A percentile compares a stretch with the other conserved stretches of the same genome.
Evolutionary conservation across 768 basidiomycete species (phyloP).

Genomic region (Russula virescens): DNA sequence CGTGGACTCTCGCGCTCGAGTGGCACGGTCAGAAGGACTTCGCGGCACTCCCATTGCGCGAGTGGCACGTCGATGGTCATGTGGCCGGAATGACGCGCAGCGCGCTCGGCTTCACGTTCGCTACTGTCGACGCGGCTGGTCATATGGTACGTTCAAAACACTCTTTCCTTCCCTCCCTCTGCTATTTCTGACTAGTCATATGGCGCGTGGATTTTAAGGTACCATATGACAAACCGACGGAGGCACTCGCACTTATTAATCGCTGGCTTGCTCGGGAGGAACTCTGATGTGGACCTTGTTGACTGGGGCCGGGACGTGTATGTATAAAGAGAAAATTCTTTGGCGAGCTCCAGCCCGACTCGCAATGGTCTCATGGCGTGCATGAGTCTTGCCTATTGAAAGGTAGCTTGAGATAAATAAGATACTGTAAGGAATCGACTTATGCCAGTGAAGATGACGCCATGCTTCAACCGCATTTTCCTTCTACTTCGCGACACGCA

Average conservation of each 20-base stretch:
- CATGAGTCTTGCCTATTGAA: no score
- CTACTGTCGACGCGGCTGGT: slow-evolving; percentile 59
- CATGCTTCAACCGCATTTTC: no score
- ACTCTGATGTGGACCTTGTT: background rate
- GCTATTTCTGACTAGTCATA: background rate
- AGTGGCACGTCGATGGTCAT: slow-evolving; percentile 52
- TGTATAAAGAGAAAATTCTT: no score
- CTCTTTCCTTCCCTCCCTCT: no score
- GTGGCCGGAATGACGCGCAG: slow-evolving; percentile 50
- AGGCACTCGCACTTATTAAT: slow-evolving; percentile 45
- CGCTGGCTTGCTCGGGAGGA: slow-evolving; percentile 39
- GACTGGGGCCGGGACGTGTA: no score
- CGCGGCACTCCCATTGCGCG: slow-evolving; percentile 36
- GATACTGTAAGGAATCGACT: no score
- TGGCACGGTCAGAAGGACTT: slow-evolving; percentile 56
- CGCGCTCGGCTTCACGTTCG: slow-evolving; percentile 54
- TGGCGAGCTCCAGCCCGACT: no score
- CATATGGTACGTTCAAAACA: slow-evolving; percentile 49
- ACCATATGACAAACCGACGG: slow-evolving; percentile 58
- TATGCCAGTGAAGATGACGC: no score
- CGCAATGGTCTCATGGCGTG: no score
- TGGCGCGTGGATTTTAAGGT: slow-evolving; percentile 33
- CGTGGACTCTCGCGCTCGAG: slow-evolving; percentile 51
- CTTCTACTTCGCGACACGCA: no score
- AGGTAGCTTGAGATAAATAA: no score